Evolutionary conservation across 164 flowering plant species (phyloP).

Genomic region (Platanus orientalis): DNA sequence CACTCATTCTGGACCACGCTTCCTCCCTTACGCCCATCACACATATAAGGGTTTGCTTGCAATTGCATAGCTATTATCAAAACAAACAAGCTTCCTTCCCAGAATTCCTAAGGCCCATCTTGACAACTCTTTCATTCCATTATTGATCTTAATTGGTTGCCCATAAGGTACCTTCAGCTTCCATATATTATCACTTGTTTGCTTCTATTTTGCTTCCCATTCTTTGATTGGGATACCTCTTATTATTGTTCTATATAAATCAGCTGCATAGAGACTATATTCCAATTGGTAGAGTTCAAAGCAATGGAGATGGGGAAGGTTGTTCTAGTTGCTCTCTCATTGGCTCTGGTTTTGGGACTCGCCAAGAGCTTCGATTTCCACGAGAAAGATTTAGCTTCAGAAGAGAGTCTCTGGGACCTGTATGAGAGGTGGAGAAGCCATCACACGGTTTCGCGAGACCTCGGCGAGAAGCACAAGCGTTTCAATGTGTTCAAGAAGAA

Average conservation of each 20-base stretch:
- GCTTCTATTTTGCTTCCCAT: no score
- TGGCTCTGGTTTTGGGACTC: constrained; percentile 26
- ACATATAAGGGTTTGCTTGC: no score
- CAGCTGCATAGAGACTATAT: background rate
- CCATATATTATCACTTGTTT: constrained; percentile 13
- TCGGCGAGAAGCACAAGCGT: constrained; percentile 51
- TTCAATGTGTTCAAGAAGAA: constrained; percentile 66
- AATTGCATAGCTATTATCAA: no score
- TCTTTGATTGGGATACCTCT: no score
- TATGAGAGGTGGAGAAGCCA: constrained; percentile 67
- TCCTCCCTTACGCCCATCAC: constrained; percentile 1
- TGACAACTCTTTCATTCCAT: no score
- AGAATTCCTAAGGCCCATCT: no score
- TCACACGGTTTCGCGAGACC: constrained; percentile 44
- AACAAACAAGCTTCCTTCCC: no score
- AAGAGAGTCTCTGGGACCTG: constrained; percentile 50
- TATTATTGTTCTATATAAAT: constrained; percentile 23
- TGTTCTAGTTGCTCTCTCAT: constrained; percentile 22
- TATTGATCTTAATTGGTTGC: no score
- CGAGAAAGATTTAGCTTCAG: constrained; percentile 48
- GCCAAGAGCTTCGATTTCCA: constrained; percentile 40
- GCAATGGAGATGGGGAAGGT: constrained; percentile 22
- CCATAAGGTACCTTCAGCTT: constrained; percentile 32
- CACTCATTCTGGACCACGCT: background rate
- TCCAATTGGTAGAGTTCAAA: background rate